Conservation (phyloP, 2,329 filamentous ascomycete genomes). For the Botryotinia convoluta region DNA sequence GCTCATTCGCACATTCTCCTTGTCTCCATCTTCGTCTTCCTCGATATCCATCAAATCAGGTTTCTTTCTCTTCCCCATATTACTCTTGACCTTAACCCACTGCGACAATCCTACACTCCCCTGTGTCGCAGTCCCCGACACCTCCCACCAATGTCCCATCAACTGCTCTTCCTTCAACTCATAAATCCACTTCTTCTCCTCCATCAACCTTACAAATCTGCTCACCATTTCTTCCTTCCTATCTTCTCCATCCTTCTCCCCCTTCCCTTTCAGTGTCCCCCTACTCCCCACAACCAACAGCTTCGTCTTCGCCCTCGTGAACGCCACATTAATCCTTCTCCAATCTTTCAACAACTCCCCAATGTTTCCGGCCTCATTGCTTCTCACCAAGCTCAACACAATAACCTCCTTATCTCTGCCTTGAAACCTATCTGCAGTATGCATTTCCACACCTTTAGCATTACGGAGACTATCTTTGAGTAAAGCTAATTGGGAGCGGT, state of each 20-base stretch:
- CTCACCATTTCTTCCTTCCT: slow-evolving; percentile 67
- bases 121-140: slow-evolving; percentile 47
- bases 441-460: slow-evolving; percentile 74
- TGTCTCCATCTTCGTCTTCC: background rate
- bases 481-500: slow-evolving; percentile 84
- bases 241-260: slow-evolving; percentile 47
- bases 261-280: slow-evolving; percentile 66
- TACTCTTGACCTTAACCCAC: slow-evolving; percentile 20
- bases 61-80: slow-evolving; percentile 12
- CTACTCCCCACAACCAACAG: slow-evolving; percentile 82
- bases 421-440: slow-evolving; percentile 96
- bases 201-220: slow-evolving; percentile 74
- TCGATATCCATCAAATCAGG: background rate
- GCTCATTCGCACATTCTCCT: background rate
- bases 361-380: slow-evolving; percentile 78
- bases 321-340: slow-evolving; percentile 91
- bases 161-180: slow-evolving; percentile 64
- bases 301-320: slow-evolving; percentile 91
- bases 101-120: slow-evolving; percentile 25
- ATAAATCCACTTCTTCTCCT: slow-evolving; percentile 74
- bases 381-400: slow-evolving; percentile 81
- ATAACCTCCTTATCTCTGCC: slow-evolving; percentile 94
- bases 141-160: slow-evolving; percentile 65
- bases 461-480: slow-evolving; percentile 69
- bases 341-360: slow-evolving; percentile 90